Evolutionary conservation across 2,329 filamentous ascomycete species (phyloP).

Genomic region (Fusarium sp.): DNA sequence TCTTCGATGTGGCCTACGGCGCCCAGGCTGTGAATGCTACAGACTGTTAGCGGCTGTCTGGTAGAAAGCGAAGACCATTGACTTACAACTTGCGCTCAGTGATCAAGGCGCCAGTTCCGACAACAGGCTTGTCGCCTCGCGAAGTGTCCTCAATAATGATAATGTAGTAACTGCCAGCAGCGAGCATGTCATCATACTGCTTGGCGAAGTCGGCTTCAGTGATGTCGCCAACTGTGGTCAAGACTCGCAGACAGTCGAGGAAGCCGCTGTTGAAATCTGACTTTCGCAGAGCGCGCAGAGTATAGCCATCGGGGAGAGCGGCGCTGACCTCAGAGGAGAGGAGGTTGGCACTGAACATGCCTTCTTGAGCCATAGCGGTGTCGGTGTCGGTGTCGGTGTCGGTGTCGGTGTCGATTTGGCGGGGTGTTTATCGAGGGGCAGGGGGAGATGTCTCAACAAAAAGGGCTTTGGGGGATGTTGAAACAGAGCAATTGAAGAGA

Average conservation of each 20-base stretch:
- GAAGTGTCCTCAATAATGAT: conserved; percentile 82
- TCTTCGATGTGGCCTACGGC: conserved; percentile 96
- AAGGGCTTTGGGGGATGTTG: not conserved
- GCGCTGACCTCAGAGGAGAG: conserved; percentile 79
- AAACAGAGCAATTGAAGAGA: conserved; percentile 7
- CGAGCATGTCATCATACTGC: conserved; percentile 83
- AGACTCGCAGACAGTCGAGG: conserved; percentile 87
- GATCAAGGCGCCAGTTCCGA: conserved; percentile 90
- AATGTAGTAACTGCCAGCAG: conserved; percentile 83
- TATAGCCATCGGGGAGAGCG: conserved; percentile 82
- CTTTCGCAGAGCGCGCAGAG: conserved; percentile 79
- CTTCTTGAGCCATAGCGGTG: conserved; percentile 52
- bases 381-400: conserved; percentile 31
- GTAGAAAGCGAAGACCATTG: not conserved
- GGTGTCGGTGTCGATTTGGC: conserved; percentile 34
- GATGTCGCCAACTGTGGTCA: conserved; percentile 94
- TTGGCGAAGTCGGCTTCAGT: conserved; percentile 76
- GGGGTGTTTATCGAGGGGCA: conserved; percentile 23
- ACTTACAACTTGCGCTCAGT: conserved; percentile 93
- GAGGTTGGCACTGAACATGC: conserved; percentile 80
- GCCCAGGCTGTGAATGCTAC: conserved; percentile 80
- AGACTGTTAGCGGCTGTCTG: conserved; percentile 27
- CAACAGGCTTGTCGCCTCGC: conserved; percentile 67
- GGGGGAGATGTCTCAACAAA: conserved; percentile 5
- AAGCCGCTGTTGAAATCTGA: conserved; percentile 85